Conservation (phyloP, 176 grass and related monocot genomes). For the Cocos nucifera region DNA sequence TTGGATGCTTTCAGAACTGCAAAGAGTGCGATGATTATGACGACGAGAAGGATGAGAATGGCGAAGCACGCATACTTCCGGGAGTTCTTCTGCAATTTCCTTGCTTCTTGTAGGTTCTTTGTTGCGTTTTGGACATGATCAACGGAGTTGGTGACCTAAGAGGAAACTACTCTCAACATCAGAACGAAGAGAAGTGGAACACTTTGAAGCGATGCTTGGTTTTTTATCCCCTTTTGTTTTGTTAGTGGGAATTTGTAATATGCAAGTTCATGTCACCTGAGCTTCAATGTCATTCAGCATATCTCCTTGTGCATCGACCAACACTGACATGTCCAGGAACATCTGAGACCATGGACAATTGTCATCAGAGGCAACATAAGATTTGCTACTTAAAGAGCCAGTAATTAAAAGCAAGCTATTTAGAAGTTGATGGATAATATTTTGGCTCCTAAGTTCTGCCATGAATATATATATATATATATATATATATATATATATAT, state of each 20-base stretch:
- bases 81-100: conserved; percentile 34
- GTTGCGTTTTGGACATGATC: conserved; percentile 38
- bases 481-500: no score
- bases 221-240: no score
- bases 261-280: conserved; percentile 19
- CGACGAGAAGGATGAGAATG: conserved; percentile 30
- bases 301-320: conserved; percentile 47
- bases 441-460: no score
- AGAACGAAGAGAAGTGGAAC: conserved; percentile 10
- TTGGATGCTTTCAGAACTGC: conserved; percentile 22
- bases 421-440: no score
- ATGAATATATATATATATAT: background rate
- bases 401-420: no score
- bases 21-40: conserved; percentile 25
- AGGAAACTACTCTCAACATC: background rate
- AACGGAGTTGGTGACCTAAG: conserved; percentile 31
- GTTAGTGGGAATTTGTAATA: no score
- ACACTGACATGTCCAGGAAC: conserved; percentile 49
- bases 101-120: conserved; percentile 28
- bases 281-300: conserved; percentile 45
- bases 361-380: background rate
- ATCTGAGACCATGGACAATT: conserved; percentile 22
- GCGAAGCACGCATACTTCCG: conserved; percentile 41
- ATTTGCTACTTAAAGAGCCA: background rate
- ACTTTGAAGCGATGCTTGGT: no score